phyloP scores from a whole-genome alignment of 2,329 filamentous ascomycete species.

The Colletotrichum agaves region DNA sequence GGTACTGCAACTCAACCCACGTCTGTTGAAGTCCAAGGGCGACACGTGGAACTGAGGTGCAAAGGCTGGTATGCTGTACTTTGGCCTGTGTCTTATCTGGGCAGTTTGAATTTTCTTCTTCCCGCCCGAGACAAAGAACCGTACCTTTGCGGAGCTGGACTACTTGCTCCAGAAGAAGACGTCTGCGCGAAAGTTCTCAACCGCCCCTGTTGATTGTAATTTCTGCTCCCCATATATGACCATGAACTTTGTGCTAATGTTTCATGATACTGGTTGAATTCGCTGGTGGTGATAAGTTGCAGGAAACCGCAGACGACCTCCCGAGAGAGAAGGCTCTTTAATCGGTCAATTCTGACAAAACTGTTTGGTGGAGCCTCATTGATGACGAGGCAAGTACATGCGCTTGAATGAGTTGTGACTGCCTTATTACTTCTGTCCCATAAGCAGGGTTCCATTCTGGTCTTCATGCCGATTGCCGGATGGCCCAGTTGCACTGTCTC shows the following conservation, averaged over 20 bases:
- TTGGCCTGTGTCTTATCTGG: constrained; percentile 53
- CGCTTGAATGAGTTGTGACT: no score
- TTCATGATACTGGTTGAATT: neutral
- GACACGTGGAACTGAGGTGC: constrained; percentile 50
- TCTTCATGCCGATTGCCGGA: no score
- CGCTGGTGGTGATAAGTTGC: neutral
- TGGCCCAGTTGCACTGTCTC: no score
- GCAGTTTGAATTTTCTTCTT: constrained; percentile 56
- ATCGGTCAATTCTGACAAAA: no score
- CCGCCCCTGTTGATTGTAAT: constrained; percentile 45
- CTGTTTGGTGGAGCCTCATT: no score
- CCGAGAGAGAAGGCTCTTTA: neutral
- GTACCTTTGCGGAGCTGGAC: constrained; percentile 60
- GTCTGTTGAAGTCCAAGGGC: constrained; percentile 46
- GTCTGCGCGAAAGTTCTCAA: constrained; percentile 47
- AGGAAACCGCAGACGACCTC: neutral
- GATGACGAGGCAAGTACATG: no score
- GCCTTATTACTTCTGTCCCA: no score
- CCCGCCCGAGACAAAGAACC: constrained; percentile 57
- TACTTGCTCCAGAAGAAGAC: constrained; percentile 55
- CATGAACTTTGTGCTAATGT: neutral
- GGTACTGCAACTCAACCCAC: constrained; percentile 50
- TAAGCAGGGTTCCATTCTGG: no score
- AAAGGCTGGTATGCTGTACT: constrained; percentile 50
- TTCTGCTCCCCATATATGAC: neutral